A percentile compares a stretch with the other conserved stretches of the same genome.
phyloP scores from a whole-genome alignment of 208 protist genomes.

The Crithidia thermophila region DNA sequence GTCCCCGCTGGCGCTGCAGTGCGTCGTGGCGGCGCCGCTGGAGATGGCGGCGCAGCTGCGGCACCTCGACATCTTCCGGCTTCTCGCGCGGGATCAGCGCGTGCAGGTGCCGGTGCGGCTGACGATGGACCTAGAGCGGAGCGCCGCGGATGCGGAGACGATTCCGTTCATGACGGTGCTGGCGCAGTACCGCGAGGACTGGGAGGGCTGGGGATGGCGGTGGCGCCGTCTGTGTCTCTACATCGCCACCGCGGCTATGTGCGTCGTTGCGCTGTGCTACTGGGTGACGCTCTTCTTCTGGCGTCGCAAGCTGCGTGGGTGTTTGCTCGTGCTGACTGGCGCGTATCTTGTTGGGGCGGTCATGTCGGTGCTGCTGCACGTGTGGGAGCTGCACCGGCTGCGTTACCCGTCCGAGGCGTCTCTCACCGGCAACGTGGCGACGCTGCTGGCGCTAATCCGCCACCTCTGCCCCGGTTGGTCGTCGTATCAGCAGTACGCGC shows the following conservation, averaged over 20 bases:
- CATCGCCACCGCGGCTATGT: slow-evolving; percentile 3
- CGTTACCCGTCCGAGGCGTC: neutral
- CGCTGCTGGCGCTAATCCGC: slow-evolving; percentile 13
- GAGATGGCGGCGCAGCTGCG: slow-evolving; percentile 30
- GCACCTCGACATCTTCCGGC: slow-evolving; percentile 25
- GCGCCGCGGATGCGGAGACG: slow-evolving; percentile 13
- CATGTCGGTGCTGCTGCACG: slow-evolving; percentile 1
- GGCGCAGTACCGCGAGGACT: slow-evolving; percentile 31
- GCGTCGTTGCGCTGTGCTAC: slow-evolving; percentile 23
- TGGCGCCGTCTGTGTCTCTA: slow-evolving; percentile 38
- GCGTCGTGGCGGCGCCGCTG: slow-evolving; percentile 28
- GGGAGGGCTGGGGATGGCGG: slow-evolving; percentile 46
- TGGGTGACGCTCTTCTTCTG: slow-evolving; percentile 19
- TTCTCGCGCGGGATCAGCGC: slow-evolving; percentile 35
- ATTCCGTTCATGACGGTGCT: slow-evolving; percentile 37
- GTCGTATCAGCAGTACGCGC: neutral
- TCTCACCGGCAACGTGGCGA: neutral
- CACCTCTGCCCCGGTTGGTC: slow-evolving; percentile 20
- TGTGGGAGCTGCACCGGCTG: slow-evolving; percentile 1
- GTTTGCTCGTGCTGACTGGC: slow-evolving; percentile 13
- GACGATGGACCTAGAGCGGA: slow-evolving; percentile 34
- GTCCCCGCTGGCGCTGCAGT: slow-evolving; percentile 13
- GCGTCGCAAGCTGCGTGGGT: neutral
- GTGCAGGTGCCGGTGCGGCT: slow-evolving; percentile 28
- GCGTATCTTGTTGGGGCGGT: slow-evolving; percentile 14